Conservation (phyloP, 805 yeast genomes). For the Suhomyces tanzawaensis region DNA sequence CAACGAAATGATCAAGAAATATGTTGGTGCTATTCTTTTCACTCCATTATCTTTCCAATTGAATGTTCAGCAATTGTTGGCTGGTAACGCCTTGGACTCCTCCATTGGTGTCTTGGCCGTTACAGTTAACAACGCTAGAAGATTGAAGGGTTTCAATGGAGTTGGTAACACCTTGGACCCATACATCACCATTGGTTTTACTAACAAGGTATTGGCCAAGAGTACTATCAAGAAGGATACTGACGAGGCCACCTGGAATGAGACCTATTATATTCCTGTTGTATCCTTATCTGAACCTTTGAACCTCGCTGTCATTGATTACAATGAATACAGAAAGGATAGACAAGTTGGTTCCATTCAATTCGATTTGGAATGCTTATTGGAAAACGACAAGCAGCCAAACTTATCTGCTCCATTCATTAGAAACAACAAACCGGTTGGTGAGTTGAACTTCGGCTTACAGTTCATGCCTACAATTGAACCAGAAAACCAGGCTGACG, state of each 20-base stretch:
- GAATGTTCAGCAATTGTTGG: slow-evolving; percentile 84
- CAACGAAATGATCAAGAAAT: slow-evolving; percentile 80
- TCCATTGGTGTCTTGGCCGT: slow-evolving; percentile 85
- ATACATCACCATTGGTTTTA: slow-evolving; percentile 70
- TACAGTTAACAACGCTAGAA: slow-evolving; percentile 62
- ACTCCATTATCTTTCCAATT: slow-evolving; percentile 91
- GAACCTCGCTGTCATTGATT: slow-evolving; percentile 67
- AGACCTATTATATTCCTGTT: slow-evolving; percentile 68
- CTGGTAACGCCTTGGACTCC: slow-evolving; percentile 75
- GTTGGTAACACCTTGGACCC: slow-evolving; percentile 87
- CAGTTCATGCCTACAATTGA: slow-evolving; percentile 74
- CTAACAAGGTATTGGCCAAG: slow-evolving; percentile 57
- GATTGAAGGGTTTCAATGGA: slow-evolving; percentile 65
- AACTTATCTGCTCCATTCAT: slow-evolving; percentile 56
- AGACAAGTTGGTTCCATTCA: slow-evolving; percentile 75
- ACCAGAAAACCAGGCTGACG: slow-evolving; percentile 66
- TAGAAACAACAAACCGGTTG: slow-evolving; percentile 82
- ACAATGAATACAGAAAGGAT: slow-evolving; percentile 77
- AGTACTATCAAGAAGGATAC: slow-evolving; percentile 71
- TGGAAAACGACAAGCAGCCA: slow-evolving; percentile 49
- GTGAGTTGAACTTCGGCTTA: slow-evolving; percentile 66
- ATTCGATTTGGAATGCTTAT: slow-evolving; percentile 66
- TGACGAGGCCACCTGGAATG: slow-evolving; percentile 77
- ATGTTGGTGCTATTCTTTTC: slow-evolving; percentile 83
- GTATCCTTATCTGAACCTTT: slow-evolving; percentile 81